Base-by-base conservation (phyloP, 2,329 filamentous ascomycete genomes). In the Verticillium nubilum region DNA sequence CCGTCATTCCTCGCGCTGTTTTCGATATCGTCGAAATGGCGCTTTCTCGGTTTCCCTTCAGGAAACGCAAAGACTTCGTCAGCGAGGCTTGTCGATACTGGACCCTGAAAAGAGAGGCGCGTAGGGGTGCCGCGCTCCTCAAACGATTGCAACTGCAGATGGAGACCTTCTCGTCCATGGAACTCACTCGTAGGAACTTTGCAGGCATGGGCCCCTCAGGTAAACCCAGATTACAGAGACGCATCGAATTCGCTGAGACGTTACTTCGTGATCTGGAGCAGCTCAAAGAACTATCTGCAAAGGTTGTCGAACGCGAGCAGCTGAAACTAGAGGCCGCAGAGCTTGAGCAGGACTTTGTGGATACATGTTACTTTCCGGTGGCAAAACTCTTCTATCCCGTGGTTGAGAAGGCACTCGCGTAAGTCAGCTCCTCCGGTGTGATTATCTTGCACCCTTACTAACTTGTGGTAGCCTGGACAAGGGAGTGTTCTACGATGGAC, bases 91-190 rank as follows among this genome's bases (percentile, higher is more conserved):
- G 94, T 76, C 92, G 92, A 67, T 99, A 98, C 75, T 99, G 95
- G 95, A 98, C 95, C 0, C 75, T 99, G 63, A 99, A 99, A 77
- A 86, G 95, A 59, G 95, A 99, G 73, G 91, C 94, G 62, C 87
- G 95, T 33, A 85, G 95, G 60, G 95, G 95, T 54, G 95, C 95
- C 29, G 92, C 95, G 4, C 80, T 99, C 59, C 82, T 99, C 61
- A 98, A 98, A 76, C 87, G 95, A 35, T 81, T 99, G 23, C 95
- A 99, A 72, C 78, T 98, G 60, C 93, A 97, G 73, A 90, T 97
- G 82, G 94, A 98, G 73, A 91, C 92, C 0, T 99, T 98, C 73
- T 94, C 94, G 6, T 97, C 92, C 0, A 97, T 97, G 89, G 95
- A 99, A 74, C 88, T 99, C 65, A 97, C 95, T 2, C 85, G 95